Evolutionary conservation across 1,139 yeast genomes (phyloP).

Genomic region (Candida labiduridarum): DNA sequence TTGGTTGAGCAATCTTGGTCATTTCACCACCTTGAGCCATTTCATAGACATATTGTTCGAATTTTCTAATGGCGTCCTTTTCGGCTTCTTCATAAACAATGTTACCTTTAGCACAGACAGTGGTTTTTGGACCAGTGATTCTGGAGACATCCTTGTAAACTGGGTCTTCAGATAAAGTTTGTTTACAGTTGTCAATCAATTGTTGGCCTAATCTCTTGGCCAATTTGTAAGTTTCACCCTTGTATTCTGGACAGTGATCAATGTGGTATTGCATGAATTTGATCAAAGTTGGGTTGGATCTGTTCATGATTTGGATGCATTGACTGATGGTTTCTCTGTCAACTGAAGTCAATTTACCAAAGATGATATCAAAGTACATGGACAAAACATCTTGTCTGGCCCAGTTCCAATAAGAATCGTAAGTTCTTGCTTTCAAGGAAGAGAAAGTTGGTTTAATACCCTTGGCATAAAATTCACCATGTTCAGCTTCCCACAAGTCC

Average conservation of each 20-base stretch:
- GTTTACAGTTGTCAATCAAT: constrained; percentile 92
- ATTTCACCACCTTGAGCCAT: constrained; percentile 95
- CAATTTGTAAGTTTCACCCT: constrained; percentile 86
- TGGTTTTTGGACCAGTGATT: constrained; percentile 94
- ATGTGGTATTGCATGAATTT: constrained; percentile 98
- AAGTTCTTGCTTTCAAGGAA: constrained; percentile 88
- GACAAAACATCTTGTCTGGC: constrained; percentile 95
- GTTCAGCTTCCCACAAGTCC: constrained; percentile 91
- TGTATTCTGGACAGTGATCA: constrained; percentile 85
- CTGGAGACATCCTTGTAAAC: constrained; percentile 92
- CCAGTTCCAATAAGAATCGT: constrained; percentile 99
- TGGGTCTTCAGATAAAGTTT: constrained; percentile 78
- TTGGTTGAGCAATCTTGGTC: constrained; percentile 68
- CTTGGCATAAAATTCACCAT: constrained; percentile 91
- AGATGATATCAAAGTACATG: constrained; percentile 93
- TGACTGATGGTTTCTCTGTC: constrained; percentile 96
- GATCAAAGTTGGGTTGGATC: constrained; percentile 90
- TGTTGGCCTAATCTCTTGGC: constrained; percentile 91
- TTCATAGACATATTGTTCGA: constrained; percentile 93
- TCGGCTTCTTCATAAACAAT: constrained; percentile 81
- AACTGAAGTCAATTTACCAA: constrained; percentile 85
- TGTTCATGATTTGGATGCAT: constrained; percentile 96
- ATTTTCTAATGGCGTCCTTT: constrained; percentile 89
- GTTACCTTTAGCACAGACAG: constrained; percentile 85
- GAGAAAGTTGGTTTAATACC: constrained; percentile 93